phyloP scores from a whole-genome alignment of 2,329 filamentous ascomycete species.

The Cordyceps pruinosa region DNA sequence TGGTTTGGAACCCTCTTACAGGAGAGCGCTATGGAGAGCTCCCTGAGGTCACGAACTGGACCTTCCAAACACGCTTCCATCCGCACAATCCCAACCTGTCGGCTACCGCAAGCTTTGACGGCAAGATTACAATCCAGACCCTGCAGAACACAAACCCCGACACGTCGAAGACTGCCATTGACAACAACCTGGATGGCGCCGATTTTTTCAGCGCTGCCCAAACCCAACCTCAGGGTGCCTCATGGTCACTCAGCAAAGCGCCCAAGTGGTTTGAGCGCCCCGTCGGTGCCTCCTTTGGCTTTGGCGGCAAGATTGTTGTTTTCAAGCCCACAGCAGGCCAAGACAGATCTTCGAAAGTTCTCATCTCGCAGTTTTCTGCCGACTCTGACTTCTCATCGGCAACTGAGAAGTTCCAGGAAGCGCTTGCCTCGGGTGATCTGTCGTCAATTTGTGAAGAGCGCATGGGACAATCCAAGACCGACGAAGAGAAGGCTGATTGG shows the following conservation, averaged over 20 bases:
- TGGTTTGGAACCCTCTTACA: conserved; percentile 94
- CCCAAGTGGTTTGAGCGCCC: conserved; percentile 88
- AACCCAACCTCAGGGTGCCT: conserved; percentile 80
- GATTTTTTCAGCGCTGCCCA: conserved; percentile 96
- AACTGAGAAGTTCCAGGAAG: conserved; percentile 80
- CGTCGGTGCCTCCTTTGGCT: conserved; percentile 83
- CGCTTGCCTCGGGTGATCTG: conserved; percentile 71
- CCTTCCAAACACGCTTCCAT: conserved; percentile 91
- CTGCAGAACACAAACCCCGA: conserved; percentile 87
- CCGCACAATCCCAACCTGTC: conserved; percentile 87
- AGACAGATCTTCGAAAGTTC: conserved; percentile 64
- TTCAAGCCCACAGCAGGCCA: conserved; percentile 61
- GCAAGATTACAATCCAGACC: conserved; percentile 89
- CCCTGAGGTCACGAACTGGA: conserved; percentile 98
- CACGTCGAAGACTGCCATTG: conserved; percentile 57
- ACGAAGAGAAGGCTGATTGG: conserved; percentile 96
- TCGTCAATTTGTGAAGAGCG: conserved; percentile 72
- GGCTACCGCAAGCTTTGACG: conserved; percentile 94
- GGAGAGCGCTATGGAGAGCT: conserved; percentile 86
- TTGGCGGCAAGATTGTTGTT: conserved; percentile 84
- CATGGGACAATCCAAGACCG: conserved; percentile 65
- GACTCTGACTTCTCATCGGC: conserved; percentile 79
- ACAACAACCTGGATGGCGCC: conserved; percentile 73
- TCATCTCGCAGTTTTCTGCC: conserved; percentile 80
- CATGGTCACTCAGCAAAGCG: conserved; percentile 78